Evolutionary conservation across 2,329 filamentous ascomycete genomes (phyloP), one percentile per base, ranked within the genome.

Genomic region (Penicillium sp.): DNA sequence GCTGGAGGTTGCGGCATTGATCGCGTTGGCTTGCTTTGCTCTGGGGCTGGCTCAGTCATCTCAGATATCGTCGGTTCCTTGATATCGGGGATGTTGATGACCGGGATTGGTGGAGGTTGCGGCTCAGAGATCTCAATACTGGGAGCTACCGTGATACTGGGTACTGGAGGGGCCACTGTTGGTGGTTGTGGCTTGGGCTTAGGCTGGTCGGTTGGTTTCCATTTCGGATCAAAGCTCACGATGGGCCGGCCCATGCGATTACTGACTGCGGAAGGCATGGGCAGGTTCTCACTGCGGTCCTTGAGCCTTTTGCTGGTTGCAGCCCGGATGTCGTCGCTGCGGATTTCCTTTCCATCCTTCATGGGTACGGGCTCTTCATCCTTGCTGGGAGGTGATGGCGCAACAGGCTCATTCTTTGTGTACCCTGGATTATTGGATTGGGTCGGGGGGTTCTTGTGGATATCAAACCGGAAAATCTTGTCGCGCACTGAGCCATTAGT

Each of bases 201-300:
- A 9, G 72, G 65, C 61, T 76, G 70, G 28, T 81, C 81, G 77
- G 84, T 83, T 80, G 85, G 82, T 79, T 89, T 90, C 81, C 92
- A 97, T 75, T 90, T 86, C 73, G 86, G 86, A 80, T 96, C 87
- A 84, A 98, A 98, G 85, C 94, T 98, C 84, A 98, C 94, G 83
- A 98, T 98, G 66, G 94, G 94, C 75, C 94, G 88, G 71, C 92
- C 92, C 71, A 91, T 90, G 74, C 86, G 91, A 81, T 97, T 91
- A 81, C 93, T 97, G 78, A 98, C 93, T 73, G 91, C 89, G 58
- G 91, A 92, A 67, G 94, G 94, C 73, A 90, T 94, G 30, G 93
- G 94, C 65, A 98, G 83, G 75, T 91, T 96, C 60, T 88, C 80
- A 78, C 93, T 97, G 73, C 93, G 89, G 78, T 97, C 92, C 76